Conservation (phyloP, 2,329 filamentous ascomycete genomes). For the Triangularia verruculosa region DNA sequence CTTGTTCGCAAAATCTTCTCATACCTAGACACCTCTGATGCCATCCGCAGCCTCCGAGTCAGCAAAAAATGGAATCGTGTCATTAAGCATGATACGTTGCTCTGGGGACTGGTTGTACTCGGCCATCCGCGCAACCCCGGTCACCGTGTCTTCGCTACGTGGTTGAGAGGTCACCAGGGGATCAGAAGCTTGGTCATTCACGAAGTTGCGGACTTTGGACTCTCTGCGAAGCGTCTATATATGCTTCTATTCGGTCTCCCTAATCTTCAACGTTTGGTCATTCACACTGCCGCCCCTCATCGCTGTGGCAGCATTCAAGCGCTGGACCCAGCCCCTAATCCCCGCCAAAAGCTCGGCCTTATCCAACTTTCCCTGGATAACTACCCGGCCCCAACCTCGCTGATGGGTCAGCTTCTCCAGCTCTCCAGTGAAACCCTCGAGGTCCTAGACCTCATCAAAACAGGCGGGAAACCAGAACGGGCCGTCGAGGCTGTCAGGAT, state of each 20-base stretch:
- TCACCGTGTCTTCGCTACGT: constrained; percentile 13
- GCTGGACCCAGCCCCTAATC: background rate
- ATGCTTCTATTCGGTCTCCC: constrained; percentile 17
- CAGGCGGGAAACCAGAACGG: background rate
- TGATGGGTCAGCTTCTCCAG: background rate
- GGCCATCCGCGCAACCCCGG: constrained; percentile 14
- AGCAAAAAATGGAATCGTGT: constrained; percentile 21
- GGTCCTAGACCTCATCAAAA: background rate
- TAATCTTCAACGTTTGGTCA: constrained; percentile 16
- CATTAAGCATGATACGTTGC: constrained; percentile 12
- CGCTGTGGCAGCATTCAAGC: background rate
- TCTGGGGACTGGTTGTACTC: constrained; percentile 20
- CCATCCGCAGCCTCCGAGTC: constrained; percentile 19
- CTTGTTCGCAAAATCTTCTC: constrained; percentile 23
- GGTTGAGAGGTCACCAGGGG: constrained; percentile 17
- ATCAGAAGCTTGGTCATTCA: constrained; percentile 19
- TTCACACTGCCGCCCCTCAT: constrained; percentile 1
- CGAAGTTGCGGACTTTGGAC: constrained; percentile 16
- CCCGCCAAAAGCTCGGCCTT: background rate
- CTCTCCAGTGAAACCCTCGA: background rate
- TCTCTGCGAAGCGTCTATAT: constrained; percentile 7
- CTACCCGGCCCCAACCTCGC: background rate
- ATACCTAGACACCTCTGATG: constrained; percentile 9
- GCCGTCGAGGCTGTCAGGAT: background rate
- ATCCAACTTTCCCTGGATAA: background rate